Percentiles rank a stretch among this genome's conserved stretches.
These are phyloP conservation scores for Colletotrichum eleusines DNA, from an alignment of 2,329 filamentous ascomycete genomes.

Conservation along the genomic window DNA sequence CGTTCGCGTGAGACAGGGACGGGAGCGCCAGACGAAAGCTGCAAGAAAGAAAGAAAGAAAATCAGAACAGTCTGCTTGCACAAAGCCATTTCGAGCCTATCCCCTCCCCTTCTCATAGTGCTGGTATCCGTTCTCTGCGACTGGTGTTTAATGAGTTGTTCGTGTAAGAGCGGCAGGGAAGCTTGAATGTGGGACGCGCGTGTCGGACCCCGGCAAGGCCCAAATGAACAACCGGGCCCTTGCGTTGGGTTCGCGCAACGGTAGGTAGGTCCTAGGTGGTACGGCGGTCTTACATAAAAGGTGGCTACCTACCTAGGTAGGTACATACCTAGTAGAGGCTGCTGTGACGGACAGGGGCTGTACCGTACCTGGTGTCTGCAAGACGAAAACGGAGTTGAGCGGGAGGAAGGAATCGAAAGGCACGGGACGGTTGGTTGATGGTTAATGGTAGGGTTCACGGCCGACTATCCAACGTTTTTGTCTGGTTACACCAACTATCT, in stretches of 20 bases:
- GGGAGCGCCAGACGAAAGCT: background rate
- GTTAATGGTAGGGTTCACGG: background rate
- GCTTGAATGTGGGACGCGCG: background rate
- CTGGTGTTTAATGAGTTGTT: constrained; percentile 27
- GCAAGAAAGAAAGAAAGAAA: background rate
- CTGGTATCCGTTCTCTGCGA: constrained; percentile 2
- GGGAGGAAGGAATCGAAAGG: background rate
- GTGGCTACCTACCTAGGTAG: no score
- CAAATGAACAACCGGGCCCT: constrained; percentile 35
- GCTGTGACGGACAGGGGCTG: no score
- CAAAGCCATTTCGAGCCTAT: background rate
- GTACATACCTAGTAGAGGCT: no score
- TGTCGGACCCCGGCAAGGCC: constrained; percentile 15
- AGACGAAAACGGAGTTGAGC: background rate
- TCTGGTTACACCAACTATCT: background rate
- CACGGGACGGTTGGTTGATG: background rate
- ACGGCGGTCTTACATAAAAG: background rate
- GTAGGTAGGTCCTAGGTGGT: background rate
- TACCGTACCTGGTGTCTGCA: background rate
- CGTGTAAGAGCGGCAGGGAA: constrained; percentile 28
- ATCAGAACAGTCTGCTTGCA: background rate
- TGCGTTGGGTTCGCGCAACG: constrained; percentile 26
- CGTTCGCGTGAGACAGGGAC: background rate
- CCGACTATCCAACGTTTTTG: background rate
- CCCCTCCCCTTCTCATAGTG: background rate